Evolutionary conservation across 495 filamentous ascomycete genomes (phyloP).

Genomic region (Aspergillus bridgeri): DNA sequence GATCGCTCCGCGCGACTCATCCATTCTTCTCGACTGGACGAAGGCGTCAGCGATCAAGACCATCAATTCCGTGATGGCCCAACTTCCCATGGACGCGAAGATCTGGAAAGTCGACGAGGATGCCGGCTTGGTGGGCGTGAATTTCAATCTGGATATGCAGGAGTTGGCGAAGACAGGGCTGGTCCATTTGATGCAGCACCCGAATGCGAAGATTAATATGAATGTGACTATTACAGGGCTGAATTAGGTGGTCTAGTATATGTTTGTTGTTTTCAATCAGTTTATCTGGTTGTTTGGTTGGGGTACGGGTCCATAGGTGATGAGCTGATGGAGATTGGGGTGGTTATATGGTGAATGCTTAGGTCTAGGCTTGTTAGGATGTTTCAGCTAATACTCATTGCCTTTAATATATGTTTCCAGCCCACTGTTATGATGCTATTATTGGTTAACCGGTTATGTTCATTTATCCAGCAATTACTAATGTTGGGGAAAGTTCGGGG

Average conservation of each 20-base stretch:
- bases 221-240: background rate
- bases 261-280: background rate
- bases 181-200: background rate
- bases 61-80: background rate
- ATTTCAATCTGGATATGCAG: background rate
- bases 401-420: too few relatives aligned
- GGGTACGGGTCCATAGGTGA: too few relatives aligned
- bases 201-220: constrained; percentile 1
- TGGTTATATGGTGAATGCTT: too few relatives aligned
- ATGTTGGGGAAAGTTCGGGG: background rate
- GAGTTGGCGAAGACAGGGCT: background rate
- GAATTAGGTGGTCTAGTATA: background rate
- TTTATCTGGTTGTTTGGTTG: background rate
- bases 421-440: too few relatives aligned
- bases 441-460: too few relatives aligned
- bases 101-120: background rate
- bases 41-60: background rate
- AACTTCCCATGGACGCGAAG: background rate
- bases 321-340: too few relatives aligned
- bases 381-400: too few relatives aligned
- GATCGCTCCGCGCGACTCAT: background rate
- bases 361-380: too few relatives aligned
- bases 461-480: too few relatives aligned
- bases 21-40: background rate
- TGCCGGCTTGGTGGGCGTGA: background rate